Conservation (phyloP, 2,329 filamentous ascomycete species). For the Camillea tinctor region DNA sequence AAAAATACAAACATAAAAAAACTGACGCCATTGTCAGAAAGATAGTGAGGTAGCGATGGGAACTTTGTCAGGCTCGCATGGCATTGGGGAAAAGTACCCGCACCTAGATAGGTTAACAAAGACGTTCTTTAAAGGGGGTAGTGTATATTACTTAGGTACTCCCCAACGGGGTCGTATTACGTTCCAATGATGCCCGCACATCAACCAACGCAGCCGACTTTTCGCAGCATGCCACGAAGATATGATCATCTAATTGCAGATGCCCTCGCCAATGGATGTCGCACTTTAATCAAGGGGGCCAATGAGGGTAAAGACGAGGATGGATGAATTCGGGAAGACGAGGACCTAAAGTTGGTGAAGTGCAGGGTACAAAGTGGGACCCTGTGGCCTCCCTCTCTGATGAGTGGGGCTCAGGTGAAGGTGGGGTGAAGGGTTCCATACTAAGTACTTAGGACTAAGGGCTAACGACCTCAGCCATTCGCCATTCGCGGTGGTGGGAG, state of each 20-base stretch:
- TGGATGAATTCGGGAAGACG: constrained; percentile 12
- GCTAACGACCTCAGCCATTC: background rate
- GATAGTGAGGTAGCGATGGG: no score
- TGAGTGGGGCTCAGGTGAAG: constrained; percentile 1
- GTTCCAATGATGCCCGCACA: background rate
- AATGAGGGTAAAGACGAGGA: constrained; percentile 7
- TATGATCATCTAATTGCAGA: constrained; percentile 12
- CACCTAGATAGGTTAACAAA: no score
- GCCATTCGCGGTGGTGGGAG: background rate
- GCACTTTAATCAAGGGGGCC: constrained; percentile 3
- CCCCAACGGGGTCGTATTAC: background rate
- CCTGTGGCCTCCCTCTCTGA: background rate
- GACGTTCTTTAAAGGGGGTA: no score
- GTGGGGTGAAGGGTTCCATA: background rate
- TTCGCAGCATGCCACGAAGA: constrained; percentile 16
- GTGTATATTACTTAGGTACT: no score
- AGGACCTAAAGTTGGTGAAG: constrained; percentile 8
- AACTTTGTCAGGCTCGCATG: no score
- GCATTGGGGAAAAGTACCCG: no score
- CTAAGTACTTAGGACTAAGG: background rate
- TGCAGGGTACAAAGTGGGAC: constrained; percentile 1
- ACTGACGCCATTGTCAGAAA: no score
- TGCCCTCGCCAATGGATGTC: constrained; percentile 10
- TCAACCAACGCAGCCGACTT: background rate
- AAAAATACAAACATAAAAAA: no score